These are phyloP conservation scores for Beta corolliflora DNA, from an alignment of 179 eudicot genomes.

Conservation along the genomic window DNA sequence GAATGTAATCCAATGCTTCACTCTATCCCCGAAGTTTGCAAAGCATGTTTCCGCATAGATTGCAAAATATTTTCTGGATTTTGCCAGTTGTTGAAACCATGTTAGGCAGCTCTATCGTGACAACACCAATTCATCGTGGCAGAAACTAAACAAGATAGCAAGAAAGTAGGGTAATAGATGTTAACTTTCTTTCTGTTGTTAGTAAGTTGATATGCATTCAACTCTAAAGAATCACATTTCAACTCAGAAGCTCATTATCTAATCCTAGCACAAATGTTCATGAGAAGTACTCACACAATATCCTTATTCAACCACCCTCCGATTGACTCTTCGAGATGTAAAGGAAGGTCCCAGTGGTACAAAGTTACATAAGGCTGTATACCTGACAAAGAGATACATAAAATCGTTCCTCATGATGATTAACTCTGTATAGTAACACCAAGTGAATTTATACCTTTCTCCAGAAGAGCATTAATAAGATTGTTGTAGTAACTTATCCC, in stretches of 20 bases:
- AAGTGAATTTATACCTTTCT: conserved; percentile 48
- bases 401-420: neutral
- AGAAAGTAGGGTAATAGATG: neutral
- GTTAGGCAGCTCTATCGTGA: conserved; percentile 22
- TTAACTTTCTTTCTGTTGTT: neutral
- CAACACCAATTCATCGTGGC: conserved; percentile 20
- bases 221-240: neutral
- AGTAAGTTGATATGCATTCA: neutral
- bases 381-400: conserved; percentile 43
- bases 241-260: neutral
- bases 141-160: conserved; percentile 11
- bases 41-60: conserved; percentile 87
- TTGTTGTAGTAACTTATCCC: conserved; percentile 75
- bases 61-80: conserved; percentile 75
- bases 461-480: conserved; percentile 70
- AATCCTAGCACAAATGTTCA: neutral
- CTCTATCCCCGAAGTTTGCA: conserved; percentile 78
- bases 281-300: conserved; percentile 55
- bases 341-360: conserved; percentile 95
- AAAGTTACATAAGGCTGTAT: conserved; percentile 76
- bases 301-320: conserved; percentile 76
- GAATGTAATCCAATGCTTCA: conserved; percentile 79
- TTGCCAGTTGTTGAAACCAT: conserved; percentile 30
- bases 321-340: conserved; percentile 62
- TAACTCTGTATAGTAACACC: conserved; percentile 1